Evolutionary conservation across 2,329 filamentous ascomycete species (phyloP), one percentile per base, ranked within the genome.

Genomic region (Elsinoe perseae): DNA sequence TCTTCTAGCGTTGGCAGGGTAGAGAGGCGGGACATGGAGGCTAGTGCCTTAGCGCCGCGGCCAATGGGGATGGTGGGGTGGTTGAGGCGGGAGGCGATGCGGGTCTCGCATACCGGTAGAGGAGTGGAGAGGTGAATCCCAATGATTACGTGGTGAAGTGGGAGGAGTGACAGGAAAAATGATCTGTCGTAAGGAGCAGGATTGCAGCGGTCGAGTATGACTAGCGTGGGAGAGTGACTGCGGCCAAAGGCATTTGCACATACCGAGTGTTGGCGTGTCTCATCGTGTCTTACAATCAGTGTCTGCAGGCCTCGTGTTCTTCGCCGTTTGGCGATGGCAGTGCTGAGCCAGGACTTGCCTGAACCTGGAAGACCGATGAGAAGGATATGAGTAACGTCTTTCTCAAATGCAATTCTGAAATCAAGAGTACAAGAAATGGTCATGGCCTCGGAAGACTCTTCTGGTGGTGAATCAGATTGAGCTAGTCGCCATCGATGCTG

Each of bases 301-400:
- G 52, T 54, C 10, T 25, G 18, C 12, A 50, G 44, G 21, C 28
- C 28, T 2, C 16, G 44, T 5, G 36, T 36, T 23, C 28, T 42
- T n/a, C 52, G 32, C 8, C 52, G 32, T 40, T 54, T 54, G 20
- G 52, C 36, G 23, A 54, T 43, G 3, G 52, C 52, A 20, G 18
- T 16, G 9, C 56, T 52, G 16, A 60, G 53, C 9, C 43, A 56
- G 16, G 50, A 57, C 18, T 60, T 60, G 4, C 58, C 58, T 14
- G 58, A 57, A 14, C 58, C 58, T 4, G 58, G 58, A 25, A 60
- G 14, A 10, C 58, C 58, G 21, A 54, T 52, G 16, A 57, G 56
- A 10, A 58, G 32, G 8, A 56, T 46, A 8, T 57, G 23, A 16
- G 58, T 57, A 18, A 56, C 36, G 4, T 18, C 12, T 20, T 30